These are phyloP conservation scores for Geranium brycei DNA, from an alignment of 345 rosid genomes.

Conservation along the genomic window DNA sequence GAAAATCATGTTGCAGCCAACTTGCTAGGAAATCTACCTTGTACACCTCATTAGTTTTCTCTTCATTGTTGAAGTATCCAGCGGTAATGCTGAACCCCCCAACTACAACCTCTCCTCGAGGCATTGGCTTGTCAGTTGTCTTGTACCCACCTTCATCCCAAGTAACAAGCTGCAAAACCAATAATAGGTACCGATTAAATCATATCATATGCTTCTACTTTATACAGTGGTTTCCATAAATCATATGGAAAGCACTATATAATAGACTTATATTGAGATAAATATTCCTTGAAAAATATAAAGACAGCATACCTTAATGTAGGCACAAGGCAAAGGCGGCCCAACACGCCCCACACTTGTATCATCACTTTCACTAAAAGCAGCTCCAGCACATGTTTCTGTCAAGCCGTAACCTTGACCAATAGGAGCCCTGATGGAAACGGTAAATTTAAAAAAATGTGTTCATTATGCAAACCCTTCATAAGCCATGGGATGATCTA, in stretches of 20 bases:
- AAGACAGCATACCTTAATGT: constrained; percentile 44
- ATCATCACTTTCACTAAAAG: constrained; percentile 76
- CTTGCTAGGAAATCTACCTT: constrained; percentile 29
- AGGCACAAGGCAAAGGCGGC: constrained; percentile 75
- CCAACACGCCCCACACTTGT: constrained; percentile 72
- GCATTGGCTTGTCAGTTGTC: constrained; percentile 69
- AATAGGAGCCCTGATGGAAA: constrained; percentile 46
- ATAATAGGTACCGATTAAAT: not conserved
- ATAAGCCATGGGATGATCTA: no score
- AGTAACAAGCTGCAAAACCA: constrained; percentile 56
- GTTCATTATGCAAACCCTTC: no score
- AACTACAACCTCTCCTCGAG: constrained; percentile 78
- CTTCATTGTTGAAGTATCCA: constrained; percentile 71
- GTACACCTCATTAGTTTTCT: constrained; percentile 66
- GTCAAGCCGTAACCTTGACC: constrained; percentile 96
- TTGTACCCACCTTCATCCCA: constrained; percentile 86
- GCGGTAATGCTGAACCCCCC: constrained; percentile 71
- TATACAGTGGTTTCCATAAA: no score
- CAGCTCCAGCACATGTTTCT: constrained; percentile 84
- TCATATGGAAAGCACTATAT: not conserved
- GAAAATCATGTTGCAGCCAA: not conserved
- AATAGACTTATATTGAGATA: not conserved
- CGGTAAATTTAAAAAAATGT: not conserved
- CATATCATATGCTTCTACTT: not conserved
- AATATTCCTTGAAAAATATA: not conserved